phyloP scores from a whole-genome alignment of 2,329 filamentous ascomycete species.

The Colletotrichum neosansevieriae region DNA sequence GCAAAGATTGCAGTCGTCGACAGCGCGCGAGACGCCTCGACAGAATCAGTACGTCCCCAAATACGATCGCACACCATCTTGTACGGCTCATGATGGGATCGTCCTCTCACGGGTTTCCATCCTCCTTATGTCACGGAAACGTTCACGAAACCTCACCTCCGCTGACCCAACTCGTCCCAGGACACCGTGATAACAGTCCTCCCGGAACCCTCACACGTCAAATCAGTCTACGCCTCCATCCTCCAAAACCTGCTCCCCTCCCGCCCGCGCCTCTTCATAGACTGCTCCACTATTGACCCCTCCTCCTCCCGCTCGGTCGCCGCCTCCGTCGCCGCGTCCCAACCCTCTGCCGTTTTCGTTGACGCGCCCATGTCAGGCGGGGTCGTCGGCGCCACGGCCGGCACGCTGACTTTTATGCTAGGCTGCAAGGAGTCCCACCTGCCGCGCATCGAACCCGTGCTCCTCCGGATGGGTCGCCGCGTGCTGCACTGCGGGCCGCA shows the following conservation, averaged over 20 bases:
- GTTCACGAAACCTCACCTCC: too few species aligned
- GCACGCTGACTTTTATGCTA: slow-evolving; percentile 95
- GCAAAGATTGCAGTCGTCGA: slow-evolving; percentile 59
- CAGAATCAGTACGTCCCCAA: slow-evolving; percentile 62
- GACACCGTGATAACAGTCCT: slow-evolving; percentile 89
- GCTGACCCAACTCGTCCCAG: slow-evolving; percentile 58
- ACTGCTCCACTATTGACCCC: slow-evolving; percentile 96
- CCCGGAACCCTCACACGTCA: slow-evolving; percentile 89
- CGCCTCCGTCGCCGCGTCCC: slow-evolving; percentile 71
- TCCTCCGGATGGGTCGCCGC: slow-evolving; percentile 86
- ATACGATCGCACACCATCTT: background rate
- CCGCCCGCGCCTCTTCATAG: slow-evolving; percentile 84
- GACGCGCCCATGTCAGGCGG: slow-evolving; percentile 98
- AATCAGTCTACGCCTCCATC: slow-evolving; percentile 83
- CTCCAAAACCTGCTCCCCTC: slow-evolving; percentile 65
- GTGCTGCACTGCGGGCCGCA: slow-evolving; percentile 89
- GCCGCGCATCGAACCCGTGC: slow-evolving; percentile 73
- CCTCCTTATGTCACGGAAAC: too few species aligned
- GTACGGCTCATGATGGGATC: too few species aligned
- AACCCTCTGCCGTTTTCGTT: slow-evolving; percentile 73
- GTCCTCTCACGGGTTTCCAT: too few species aligned
- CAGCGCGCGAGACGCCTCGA: slow-evolving; percentile 61
- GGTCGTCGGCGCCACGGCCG: slow-evolving; percentile 89
- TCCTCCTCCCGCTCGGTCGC: slow-evolving; percentile 85
- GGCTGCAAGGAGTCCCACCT: slow-evolving; percentile 75